Conservation (phyloP, 495 filamentous ascomycete genomes). For the Xylaria nigripes region DNA sequence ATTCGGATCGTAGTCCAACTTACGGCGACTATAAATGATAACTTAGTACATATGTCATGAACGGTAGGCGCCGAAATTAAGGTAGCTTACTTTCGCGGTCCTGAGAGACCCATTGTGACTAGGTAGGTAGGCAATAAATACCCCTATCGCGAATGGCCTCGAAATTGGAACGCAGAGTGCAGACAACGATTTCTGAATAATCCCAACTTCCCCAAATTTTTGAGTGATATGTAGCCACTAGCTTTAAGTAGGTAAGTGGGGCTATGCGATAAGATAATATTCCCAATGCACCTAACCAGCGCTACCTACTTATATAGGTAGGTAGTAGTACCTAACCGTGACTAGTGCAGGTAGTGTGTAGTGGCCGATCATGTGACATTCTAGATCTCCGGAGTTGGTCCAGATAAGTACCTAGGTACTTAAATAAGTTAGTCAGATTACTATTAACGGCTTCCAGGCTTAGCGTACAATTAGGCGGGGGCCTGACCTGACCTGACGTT, state of each 20-base stretch:
- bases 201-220: constrained; percentile 2
- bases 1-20: constrained; percentile 83
- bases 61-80: background rate
- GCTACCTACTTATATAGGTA: too few relatives aligned
- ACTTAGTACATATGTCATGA: constrained; percentile 14
- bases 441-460: too few relatives aligned
- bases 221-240: constrained; percentile 7
- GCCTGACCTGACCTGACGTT: too few relatives aligned
- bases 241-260: background rate
- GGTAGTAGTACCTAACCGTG: too few relatives aligned
- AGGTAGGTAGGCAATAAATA: too few relatives aligned
- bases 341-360: too few relatives aligned
- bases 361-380: too few relatives aligned
- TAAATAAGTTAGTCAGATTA: too few relatives aligned
- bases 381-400: too few relatives aligned
- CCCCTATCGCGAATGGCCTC: background rate
- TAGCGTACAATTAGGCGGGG: too few relatives aligned
- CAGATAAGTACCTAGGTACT: too few relatives aligned
- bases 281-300: too few relatives aligned
- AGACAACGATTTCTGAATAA: background rate
- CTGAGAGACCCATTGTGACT: constrained; percentile 63
- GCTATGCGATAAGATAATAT: background rate
- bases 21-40: constrained; percentile 53
- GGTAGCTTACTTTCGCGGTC: constrained; percentile 55
- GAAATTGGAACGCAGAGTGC: background rate